These are phyloP conservation scores for Saccharum officinarum DNA, from an alignment of 176 grass and related monocot genomes.

Conservation along the genomic window DNA sequence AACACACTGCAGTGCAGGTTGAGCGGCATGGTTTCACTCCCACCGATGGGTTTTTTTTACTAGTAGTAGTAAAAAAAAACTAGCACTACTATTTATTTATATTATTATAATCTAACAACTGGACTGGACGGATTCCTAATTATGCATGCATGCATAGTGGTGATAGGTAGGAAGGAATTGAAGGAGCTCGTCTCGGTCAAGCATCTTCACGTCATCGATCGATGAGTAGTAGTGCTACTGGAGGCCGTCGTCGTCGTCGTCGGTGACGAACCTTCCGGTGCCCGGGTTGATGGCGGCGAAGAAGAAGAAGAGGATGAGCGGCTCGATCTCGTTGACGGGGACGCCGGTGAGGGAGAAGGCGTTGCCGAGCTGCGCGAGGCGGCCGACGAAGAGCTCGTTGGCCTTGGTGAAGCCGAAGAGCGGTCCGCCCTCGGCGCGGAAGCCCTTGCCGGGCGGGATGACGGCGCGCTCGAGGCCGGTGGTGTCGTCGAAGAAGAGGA, in stretches of 20 bases:
- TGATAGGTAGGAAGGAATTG: too few relatives aligned
- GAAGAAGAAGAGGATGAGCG: conserved; percentile 71
- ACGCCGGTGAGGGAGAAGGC: conserved; percentile 73
- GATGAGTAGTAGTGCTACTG: too few relatives aligned
- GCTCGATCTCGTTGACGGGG: conserved; percentile 65
- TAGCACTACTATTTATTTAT: too few relatives aligned
- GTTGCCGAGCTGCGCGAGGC: conserved; percentile 58
- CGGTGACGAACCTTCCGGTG: conserved; percentile 51
- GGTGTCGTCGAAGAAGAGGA: conserved; percentile 88
- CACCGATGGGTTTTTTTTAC: too few relatives aligned
- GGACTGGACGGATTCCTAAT: too few relatives aligned
- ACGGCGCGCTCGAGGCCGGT: conserved; percentile 83
- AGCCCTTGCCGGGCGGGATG: conserved; percentile 76
- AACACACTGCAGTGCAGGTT: too few relatives aligned
- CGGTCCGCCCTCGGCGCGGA: conserved; percentile 70
- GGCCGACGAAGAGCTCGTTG: conserved; percentile 69
- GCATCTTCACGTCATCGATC: too few relatives aligned
- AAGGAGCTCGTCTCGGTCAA: too few relatives aligned
- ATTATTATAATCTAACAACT: too few relatives aligned
- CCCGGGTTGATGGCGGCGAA: conserved; percentile 62
- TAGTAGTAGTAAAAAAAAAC: too few relatives aligned
- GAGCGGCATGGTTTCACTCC: too few relatives aligned
- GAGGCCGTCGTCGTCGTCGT: conserved; percentile 1
- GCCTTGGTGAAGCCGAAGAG: conserved; percentile 71
- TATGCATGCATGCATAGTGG: too few relatives aligned